phyloP scores from a whole-genome alignment of 208 protist genomes.

The Vickermania spadyakhi region DNA sequence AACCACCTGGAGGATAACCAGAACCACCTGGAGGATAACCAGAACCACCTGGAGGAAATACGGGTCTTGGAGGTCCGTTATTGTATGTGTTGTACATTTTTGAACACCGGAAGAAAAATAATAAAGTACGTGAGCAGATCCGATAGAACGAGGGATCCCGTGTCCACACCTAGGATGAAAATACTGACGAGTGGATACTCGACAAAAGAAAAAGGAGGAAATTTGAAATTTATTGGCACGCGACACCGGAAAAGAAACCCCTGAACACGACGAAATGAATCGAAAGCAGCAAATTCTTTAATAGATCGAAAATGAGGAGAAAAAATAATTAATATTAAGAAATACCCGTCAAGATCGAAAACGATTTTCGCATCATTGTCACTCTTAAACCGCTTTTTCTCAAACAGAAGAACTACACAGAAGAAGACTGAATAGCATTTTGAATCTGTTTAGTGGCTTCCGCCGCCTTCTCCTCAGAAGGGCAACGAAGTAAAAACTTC shows the following conservation, averaged over 20 bases:
- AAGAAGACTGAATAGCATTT: slow-evolving; percentile 35
- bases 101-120: no score
- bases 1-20: not conserved
- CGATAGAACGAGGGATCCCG: no score
- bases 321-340: no score
- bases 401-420: slow-evolving; percentile 12
- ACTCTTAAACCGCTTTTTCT: no score
- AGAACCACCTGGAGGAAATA: not conserved
- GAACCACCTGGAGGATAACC: not conserved
- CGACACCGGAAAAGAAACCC: no score
- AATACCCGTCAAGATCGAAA: no score
- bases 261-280: no score
- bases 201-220: not conserved
- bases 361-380: no score
- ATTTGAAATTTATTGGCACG: not conserved
- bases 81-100: no score
- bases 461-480: slow-evolving; percentile 50
- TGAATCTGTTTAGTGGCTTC: slow-evolving; percentile 55
- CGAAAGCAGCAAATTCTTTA: no score
- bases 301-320: no score
- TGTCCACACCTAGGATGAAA: not conserved
- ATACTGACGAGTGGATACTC: not conserved
- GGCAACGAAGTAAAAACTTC: slow-evolving; percentile 72
- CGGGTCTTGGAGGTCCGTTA: not conserved
- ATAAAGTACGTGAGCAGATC: no score